Evolutionary conservation across 148 eudicot species (phyloP).

Genomic region (Chenopodium formosanum): DNA sequence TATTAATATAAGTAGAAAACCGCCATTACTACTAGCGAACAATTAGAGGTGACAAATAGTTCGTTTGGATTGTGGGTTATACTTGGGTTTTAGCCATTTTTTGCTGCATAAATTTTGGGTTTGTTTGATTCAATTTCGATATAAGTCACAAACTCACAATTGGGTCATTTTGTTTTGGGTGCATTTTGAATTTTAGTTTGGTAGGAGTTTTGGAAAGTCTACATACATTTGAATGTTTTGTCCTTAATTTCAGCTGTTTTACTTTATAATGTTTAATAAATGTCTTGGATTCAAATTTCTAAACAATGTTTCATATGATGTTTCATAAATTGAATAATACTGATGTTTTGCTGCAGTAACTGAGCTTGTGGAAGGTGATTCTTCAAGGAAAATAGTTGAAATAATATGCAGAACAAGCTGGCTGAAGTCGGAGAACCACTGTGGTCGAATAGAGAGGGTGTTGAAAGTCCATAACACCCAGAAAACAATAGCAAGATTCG

Average conservation of each 20-base stretch:
- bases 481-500: slow-evolving; percentile 82
- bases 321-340: neutral
- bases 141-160: too few relatives aligned
- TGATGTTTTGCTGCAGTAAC: slow-evolving; percentile 52
- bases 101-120: neutral
- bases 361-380: slow-evolving; percentile 87
- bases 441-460: slow-evolving; percentile 72
- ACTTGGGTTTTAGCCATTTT: neutral
- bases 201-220: neutral
- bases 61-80: neutral
- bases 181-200: too few relatives aligned
- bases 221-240: neutral
- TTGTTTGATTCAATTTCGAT: neutral
- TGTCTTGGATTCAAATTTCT: neutral
- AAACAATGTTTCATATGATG: too few relatives aligned
- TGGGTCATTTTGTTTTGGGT: too few relatives aligned
- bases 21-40: neutral
- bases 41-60: neutral
- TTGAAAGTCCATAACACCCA: slow-evolving; percentile 93
- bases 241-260: neutral
- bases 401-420: slow-evolving; percentile 88
- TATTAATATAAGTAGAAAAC: neutral
- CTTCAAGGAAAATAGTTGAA: slow-evolving; percentile 89
- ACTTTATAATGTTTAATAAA: too few relatives aligned
- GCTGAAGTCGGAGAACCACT: slow-evolving; percentile 70